phyloP scores from a whole-genome alignment of 2,329 filamentous ascomycete species.

The Acrodontium crateriforme region DNA sequence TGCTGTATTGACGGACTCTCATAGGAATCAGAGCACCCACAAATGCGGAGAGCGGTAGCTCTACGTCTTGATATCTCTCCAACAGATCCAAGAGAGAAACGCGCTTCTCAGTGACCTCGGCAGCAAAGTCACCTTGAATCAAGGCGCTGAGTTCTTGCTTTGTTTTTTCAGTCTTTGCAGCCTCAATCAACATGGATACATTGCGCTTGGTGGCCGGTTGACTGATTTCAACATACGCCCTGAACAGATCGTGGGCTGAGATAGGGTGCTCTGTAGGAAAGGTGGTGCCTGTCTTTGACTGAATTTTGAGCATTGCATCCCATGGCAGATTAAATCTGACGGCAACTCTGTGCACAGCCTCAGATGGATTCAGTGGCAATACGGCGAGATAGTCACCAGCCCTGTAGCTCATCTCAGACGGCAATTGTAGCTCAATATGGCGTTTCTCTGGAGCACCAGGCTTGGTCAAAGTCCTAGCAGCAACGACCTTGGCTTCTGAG shows the following conservation, averaged over 20 bases:
- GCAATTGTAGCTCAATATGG: constrained; percentile 32
- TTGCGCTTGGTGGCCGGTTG: constrained; percentile 61
- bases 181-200: constrained; percentile 49
- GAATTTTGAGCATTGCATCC: constrained; percentile 40
- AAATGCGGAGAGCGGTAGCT: constrained; percentile 52
- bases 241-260: constrained; percentile 49
- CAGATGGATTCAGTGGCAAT: constrained; percentile 49
- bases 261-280: constrained; percentile 49
- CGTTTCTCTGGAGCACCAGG: constrained; percentile 43
- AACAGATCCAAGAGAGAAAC: constrained; percentile 56
- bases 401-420: constrained; percentile 44
- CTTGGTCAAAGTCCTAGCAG: constrained; percentile 36
- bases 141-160: constrained; percentile 38
- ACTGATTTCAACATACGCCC: constrained; percentile 58
- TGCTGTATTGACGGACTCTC: constrained; percentile 33
- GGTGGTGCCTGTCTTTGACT: constrained; percentile 46
- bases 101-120: constrained; percentile 25
- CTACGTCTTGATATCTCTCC: constrained; percentile 45
- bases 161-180: constrained; percentile 34
- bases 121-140: constrained; percentile 21
- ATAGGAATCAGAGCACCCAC: constrained; percentile 62
- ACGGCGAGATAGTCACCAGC: constrained; percentile 62
- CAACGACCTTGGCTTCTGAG: not conserved
- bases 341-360: constrained; percentile 50
- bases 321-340: constrained; percentile 52